These are phyloP conservation scores for Cytospora piceicola DNA, from an alignment of 2,329 filamentous ascomycete genomes.

Conservation along the genomic window DNA sequence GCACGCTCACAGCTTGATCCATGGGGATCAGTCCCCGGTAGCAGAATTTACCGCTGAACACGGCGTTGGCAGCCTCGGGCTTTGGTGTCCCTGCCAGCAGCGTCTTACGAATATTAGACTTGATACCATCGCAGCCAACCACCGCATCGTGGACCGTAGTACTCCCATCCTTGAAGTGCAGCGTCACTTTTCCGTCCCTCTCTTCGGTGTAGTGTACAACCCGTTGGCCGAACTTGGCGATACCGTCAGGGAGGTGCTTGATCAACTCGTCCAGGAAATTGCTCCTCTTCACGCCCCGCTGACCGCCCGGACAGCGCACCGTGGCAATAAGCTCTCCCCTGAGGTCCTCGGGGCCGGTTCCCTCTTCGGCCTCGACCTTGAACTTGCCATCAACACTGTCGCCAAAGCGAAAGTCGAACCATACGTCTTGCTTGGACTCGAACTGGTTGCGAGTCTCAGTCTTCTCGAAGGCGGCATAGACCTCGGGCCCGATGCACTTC, in stretches of 20 bases:
- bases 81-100: conserved; percentile 49
- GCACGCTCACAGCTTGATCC: conserved; percentile 52
- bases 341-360: conserved; percentile 17
- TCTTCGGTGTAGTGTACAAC: conserved; percentile 25
- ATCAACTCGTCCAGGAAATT: conserved; percentile 33
- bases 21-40: conserved; percentile 59
- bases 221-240: conserved; percentile 30
- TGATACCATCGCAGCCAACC: conserved; percentile 37
- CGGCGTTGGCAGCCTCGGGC: conserved; percentile 44
- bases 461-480: conserved; percentile 35
- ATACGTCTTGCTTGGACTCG: conserved; percentile 33
- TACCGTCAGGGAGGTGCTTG: conserved; percentile 30
- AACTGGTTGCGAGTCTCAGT: conserved; percentile 37
- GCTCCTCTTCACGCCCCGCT: conserved; percentile 36
- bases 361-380: conserved; percentile 26
- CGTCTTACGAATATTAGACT: conserved; percentile 47
- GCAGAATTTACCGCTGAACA: conserved; percentile 60
- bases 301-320: conserved; percentile 29
- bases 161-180: conserved; percentile 30
- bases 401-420: conserved; percentile 38
- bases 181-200: conserved; percentile 12
- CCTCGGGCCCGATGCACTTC: conserved; percentile 35
- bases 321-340: conserved; percentile 29
- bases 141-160: conserved; percentile 31
- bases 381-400: conserved; percentile 30